Evolutionary conservation across 2,329 filamentous ascomycete species (phyloP), one percentile per base, ranked within the genome.

Genomic region (Thielaviopsis euricoi): DNA sequence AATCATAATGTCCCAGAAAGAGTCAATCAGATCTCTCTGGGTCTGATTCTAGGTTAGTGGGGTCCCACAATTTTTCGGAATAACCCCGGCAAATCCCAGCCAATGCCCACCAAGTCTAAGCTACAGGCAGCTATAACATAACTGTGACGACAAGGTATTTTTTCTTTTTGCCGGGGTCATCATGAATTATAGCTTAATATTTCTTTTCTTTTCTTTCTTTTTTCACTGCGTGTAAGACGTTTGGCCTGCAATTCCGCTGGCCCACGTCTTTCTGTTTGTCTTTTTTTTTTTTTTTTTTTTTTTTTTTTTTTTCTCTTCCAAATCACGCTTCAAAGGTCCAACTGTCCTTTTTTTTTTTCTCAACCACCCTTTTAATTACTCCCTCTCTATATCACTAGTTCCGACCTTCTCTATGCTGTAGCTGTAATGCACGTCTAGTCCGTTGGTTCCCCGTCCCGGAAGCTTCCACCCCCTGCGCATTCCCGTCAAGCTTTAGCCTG

Each of bases 391-490:
- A n/a, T 46, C 15, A 17, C 37, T n/a, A 43, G 37, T n/a, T 10
- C 4, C 29, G 37, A 43, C 13, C 13, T 17, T n/a, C 7, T 43
- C 37, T 43, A 43, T 40, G 43, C 29, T 56, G 53, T 59, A 56
- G 43, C 29, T 56, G 53, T 59, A 56, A 59, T 59, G 53, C 58
- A 56, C 49, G 49, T 43, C 48, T 59, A 43, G 56, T 22, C 50
- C 53, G 53, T n/a, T 43, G 15, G 37, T 43, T n/a, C 37, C 37
- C 40, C 50, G 25, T 52, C 40, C 48, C 54, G 58, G 58, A 56
- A 59, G 58, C 53, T 59, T 59, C 58, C 58, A 59, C 37, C 53
- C 50, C 52, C 58, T 53, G 43, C 53, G 58, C 58, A 59, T 53
- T 59, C 53, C 40, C 50, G 13, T 43, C 51, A n/a, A 53, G 50